phyloP scores from a whole-genome alignment of 208 protist species.

The Leishmania lainsoni region DNA sequence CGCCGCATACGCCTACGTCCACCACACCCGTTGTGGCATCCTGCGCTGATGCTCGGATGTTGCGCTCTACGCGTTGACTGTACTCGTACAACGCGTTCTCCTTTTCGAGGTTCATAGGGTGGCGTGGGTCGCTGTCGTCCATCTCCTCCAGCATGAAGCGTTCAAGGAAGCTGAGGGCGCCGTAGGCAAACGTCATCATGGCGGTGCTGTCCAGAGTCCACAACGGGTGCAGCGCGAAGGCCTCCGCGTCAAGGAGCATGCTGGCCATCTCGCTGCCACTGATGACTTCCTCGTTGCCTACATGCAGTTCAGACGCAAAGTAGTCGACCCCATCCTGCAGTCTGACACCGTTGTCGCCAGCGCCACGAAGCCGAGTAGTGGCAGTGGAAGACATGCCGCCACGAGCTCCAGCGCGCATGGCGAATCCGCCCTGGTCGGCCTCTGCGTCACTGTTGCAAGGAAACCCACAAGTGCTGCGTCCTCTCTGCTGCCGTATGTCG shows the following conservation, averaged over 20 bases:
- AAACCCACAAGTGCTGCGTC: neutral
- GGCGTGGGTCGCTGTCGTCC: constrained; percentile 78
- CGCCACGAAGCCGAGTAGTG: neutral
- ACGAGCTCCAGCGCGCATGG: neutral
- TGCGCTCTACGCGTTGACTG: constrained; percentile 37
- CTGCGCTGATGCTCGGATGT: constrained; percentile 36
- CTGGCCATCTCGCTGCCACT: constrained; percentile 2
- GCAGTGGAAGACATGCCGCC: neutral
- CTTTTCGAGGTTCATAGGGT: constrained; percentile 71
- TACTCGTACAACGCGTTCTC: constrained; percentile 48
- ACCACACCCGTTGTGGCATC: constrained; percentile 6
- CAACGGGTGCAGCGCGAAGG: constrained; percentile 49
- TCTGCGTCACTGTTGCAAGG: constrained; percentile 9
- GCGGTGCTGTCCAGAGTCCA: constrained; percentile 61
- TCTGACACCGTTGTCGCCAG: neutral
- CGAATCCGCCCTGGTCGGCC: neutral
- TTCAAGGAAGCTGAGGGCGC: constrained; percentile 66
- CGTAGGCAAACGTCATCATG: constrained; percentile 66
- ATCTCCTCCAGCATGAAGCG: constrained; percentile 71
- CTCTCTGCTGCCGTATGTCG: neutral
- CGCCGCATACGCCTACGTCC: neutral
- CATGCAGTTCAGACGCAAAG: constrained; percentile 1
- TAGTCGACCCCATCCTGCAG: constrained; percentile 1
- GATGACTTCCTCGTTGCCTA: neutral
- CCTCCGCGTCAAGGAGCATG: constrained; percentile 38